Evolutionary conservation across 2,329 filamentous ascomycete genomes (phyloP), one percentile per base, ranked within the genome.

Genomic region (Raffaelea arxii): DNA sequence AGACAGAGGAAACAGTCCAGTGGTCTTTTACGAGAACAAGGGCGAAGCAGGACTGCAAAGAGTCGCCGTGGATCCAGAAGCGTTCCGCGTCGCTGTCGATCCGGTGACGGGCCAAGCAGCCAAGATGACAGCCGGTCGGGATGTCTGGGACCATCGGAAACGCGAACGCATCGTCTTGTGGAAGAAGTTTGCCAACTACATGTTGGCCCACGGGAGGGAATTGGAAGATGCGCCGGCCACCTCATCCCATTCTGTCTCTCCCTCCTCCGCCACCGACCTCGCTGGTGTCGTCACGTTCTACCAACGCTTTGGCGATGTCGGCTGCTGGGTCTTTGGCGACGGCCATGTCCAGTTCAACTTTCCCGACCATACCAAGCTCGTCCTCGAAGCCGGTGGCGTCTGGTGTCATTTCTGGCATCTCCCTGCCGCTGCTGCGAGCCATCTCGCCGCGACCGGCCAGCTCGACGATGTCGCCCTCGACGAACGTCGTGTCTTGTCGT

Each of bases 281-380:
- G 10, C 59, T 62, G 23, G 61, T 64, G 67, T 89, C 43, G 82
- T 90, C 39, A 85, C 81, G 1, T 90, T 90, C 54, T 91, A 90
- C 60, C 86, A 91, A 65, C 74, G 86, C 41, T 82, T 87, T 50
- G 85, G 86, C 38, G 85, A 86, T 56, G 84, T 90, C 25, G 84
- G 85, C 16, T 84, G 86, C 63, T 90, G 85, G 85, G 80, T 81
- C 43, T 91, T 91, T 57, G 78, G 77, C 47, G 85, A 91, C 59
- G 86, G 86, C 3, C 84, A 86, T 56, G 73, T 90, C 54, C 47
- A 88, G 77, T 86, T 91, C 65, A 91, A 92, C 65, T 92, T 92
- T 62, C 86, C 86, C 3, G 86, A 92, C 55, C 86, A 92, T 62
- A 91, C 86, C 49, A 92, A 92, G 65, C 77, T 92, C 46, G 82